Percentiles rank a stretch among this genome's conserved stretches.
These are phyloP conservation scores for Aciculosporium take DNA, from an alignment of 2,329 filamentous ascomycete species.

Conservation along the genomic window DNA sequence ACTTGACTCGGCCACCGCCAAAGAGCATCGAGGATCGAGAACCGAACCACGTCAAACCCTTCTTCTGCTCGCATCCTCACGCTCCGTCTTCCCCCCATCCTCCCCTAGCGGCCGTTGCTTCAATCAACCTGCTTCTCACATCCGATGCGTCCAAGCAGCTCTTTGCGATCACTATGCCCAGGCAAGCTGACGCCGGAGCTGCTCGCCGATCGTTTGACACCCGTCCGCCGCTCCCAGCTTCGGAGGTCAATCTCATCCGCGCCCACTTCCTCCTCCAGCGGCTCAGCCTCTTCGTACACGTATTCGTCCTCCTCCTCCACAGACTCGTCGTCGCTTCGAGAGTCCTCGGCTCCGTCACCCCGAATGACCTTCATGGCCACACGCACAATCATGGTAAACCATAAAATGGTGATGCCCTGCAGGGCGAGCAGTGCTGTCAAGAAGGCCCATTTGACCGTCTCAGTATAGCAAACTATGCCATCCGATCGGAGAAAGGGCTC, in stretches of 20 bases:
- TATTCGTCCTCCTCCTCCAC: conserved; percentile 40
- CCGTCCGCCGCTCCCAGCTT: conserved; percentile 43
- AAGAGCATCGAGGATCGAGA: background rate
- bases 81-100: background rate
- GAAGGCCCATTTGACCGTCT: conserved; percentile 63
- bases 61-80: too few relatives aligned
- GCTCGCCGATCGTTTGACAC: conserved; percentile 37
- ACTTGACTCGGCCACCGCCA: background rate
- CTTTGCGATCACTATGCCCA: conserved; percentile 63
- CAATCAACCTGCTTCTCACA: conserved; percentile 60
- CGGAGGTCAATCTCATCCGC: conserved; percentile 57
- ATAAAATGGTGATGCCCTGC: conserved; percentile 67
- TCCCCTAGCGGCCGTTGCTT: conserved; percentile 1
- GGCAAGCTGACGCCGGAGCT: conserved; percentile 51
- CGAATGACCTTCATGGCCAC: conserved; percentile 69
- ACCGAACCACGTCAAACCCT: conserved; percentile 2
- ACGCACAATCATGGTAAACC: conserved; percentile 79
- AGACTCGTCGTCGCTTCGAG: conserved; percentile 68
- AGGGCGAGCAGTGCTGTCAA: conserved; percentile 61
- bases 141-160: conserved; percentile 66
- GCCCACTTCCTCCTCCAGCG: conserved; percentile 61
- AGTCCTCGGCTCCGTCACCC: conserved; percentile 68
- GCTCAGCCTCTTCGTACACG: conserved; percentile 38
- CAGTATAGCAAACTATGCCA: conserved; percentile 68
- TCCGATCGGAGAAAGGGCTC: conserved; percentile 59